These are phyloP conservation scores for Raphanus raphanistrum DNA, from an alignment of 345 rosid genomes.

Conservation along the genomic window DNA sequence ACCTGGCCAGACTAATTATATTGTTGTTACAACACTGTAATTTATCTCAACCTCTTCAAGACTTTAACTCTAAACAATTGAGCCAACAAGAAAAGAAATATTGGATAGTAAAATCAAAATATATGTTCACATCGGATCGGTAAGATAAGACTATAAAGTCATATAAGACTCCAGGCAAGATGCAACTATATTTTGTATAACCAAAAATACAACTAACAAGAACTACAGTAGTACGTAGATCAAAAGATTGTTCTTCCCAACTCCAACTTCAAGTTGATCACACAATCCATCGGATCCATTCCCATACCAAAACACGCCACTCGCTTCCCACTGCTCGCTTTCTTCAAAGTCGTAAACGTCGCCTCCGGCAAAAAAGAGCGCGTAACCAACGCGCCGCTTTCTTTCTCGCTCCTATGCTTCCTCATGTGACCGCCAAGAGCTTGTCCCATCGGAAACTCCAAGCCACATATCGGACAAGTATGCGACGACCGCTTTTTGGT, in stretches of 20 bases:
- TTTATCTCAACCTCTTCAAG: neutral
- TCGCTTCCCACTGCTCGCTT: slow-evolving; percentile 32
- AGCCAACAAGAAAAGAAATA: neutral
- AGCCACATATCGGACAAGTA: slow-evolving; percentile 63
- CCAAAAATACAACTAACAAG: neutral
- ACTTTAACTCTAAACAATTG: neutral
- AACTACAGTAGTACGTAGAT: neutral
- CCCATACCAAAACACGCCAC: slow-evolving; percentile 31
- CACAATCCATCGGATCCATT: neutral
- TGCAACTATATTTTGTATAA: neutral
- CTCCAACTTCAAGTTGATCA: slow-evolving; percentile 24
- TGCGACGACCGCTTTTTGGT: slow-evolving; percentile 49
- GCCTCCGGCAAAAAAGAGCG: slow-evolving; percentile 38
- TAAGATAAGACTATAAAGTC: neutral
- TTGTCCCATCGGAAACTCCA: slow-evolving; percentile 73
- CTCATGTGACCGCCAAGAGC: slow-evolving; percentile 91
- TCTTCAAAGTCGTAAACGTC: slow-evolving; percentile 41
- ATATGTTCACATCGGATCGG: neutral
- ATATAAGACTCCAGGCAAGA: neutral
- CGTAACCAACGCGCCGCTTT: slow-evolving; percentile 22
- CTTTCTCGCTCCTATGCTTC: slow-evolving; percentile 48
- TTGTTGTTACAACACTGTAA: neutral
- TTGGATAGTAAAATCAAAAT: neutral
- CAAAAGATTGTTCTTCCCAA: slow-evolving; percentile 30
- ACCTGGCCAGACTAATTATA: neutral